These are phyloP conservation scores for Ligustrum vulgare DNA, from an alignment of 257 asterid genomes.

Conservation along the genomic window DNA sequence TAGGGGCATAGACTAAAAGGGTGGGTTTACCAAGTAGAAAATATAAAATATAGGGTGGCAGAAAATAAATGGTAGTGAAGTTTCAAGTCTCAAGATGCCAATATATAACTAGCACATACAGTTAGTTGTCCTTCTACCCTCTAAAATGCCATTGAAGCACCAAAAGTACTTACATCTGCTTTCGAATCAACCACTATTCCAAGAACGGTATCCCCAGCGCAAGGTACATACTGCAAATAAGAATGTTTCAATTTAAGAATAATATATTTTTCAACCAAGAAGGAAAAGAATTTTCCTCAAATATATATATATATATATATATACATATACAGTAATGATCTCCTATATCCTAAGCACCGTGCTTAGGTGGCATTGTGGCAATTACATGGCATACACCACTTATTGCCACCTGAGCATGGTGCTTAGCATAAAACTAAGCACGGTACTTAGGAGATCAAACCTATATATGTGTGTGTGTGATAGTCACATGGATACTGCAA, in stretches of 20 bases:
- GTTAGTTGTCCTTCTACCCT: background rate
- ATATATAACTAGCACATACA: background rate
- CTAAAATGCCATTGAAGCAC: constrained; percentile 16
- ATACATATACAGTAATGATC: too few species aligned
- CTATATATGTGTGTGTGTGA: too few species aligned
- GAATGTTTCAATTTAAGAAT: constrained; percentile 18
- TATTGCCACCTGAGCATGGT: too few species aligned
- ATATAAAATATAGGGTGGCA: background rate
- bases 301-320: too few species aligned
- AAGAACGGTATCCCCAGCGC: constrained; percentile 78
- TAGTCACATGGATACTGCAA: background rate
- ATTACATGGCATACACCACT: too few species aligned
- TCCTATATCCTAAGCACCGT: too few species aligned
- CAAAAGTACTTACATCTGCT: constrained; percentile 73
- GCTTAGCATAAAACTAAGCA: too few species aligned
- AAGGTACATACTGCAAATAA: constrained; percentile 70
- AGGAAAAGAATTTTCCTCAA: too few species aligned
- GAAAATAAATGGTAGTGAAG: background rate
- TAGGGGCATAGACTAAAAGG: background rate
- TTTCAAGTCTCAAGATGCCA: constrained; percentile 6
- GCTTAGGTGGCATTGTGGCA: too few species aligned
- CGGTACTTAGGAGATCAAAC: too few species aligned
- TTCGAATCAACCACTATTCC: constrained; percentile 83
- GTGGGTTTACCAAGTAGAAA: background rate
- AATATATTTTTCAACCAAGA: too few species aligned